A percentile compares a stretch with the other conserved stretches of the same genome.
Conservation (phyloP, 768 basidiomycete genomes). For the Xerocomus spinulosus region DNA sequence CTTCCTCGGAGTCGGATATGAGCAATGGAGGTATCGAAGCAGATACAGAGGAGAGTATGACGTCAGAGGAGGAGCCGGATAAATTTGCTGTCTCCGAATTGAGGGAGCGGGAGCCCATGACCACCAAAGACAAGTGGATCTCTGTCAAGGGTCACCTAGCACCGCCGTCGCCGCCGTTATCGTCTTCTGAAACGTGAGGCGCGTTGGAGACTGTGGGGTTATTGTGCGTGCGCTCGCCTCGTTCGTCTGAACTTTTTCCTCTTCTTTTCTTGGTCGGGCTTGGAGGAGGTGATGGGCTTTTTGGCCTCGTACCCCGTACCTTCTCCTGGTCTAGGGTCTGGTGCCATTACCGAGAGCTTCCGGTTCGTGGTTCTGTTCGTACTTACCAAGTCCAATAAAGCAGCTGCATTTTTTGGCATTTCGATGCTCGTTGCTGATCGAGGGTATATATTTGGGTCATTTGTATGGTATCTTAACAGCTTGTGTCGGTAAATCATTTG, state of each 20-base stretch:
- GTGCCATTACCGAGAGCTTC: slow-evolving; percentile 17
- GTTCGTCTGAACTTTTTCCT: slow-evolving; percentile 8
- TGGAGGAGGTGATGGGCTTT: background rate
- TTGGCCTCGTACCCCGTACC: background rate
- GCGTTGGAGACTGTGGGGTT: background rate
- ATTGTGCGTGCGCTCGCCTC: background rate
- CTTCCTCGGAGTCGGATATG: slow-evolving; percentile 57
- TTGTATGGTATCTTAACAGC: no score
- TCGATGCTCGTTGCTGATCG: background rate
- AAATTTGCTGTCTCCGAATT: slow-evolving; percentile 26
- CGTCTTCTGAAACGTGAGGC: slow-evolving; percentile 9
- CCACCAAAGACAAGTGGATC: slow-evolving; percentile 69
- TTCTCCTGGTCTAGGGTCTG: slow-evolving; percentile 5
- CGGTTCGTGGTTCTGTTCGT: slow-evolving; percentile 13
- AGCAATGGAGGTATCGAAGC: slow-evolving; percentile 61
- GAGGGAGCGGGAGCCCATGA: slow-evolving; percentile 16
- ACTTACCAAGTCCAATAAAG: slow-evolving; percentile 21
- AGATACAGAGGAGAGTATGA: slow-evolving; percentile 71
- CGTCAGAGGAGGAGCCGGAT: slow-evolving; percentile 64
- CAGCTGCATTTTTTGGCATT: slow-evolving; percentile 17
- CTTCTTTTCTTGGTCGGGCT: background rate
- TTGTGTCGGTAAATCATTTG: no score
- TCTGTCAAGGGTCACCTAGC: slow-evolving; percentile 53
- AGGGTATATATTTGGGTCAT: no score
- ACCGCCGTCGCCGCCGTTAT: background rate